phyloP scores from a whole-genome alignment of 768 basidiomycete genomes.

The Suillus cothurnatus region DNA sequence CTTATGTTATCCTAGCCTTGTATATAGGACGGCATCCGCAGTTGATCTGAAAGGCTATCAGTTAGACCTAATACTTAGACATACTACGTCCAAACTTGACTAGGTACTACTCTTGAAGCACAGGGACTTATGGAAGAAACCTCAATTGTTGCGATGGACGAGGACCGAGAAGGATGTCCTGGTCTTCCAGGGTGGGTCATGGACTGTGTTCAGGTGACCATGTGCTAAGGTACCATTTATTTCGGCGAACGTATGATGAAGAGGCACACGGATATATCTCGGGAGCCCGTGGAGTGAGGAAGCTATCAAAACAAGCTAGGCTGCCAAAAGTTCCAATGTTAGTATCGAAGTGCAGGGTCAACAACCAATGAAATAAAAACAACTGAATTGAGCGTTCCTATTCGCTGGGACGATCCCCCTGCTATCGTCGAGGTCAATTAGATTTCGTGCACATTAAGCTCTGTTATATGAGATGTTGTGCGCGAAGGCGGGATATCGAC shows the following conservation, averaged over 20 bases:
- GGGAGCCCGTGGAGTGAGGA: neutral
- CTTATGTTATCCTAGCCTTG: neutral
- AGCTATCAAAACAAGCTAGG: neutral
- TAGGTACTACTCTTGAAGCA: neutral
- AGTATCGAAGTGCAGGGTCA: neutral
- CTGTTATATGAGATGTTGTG: neutral
- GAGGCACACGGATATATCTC: neutral
- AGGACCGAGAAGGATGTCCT: neutral
- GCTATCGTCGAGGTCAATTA: neutral
- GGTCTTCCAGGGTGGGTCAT: neutral
- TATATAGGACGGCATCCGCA: neutral
- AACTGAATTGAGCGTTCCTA: neutral
- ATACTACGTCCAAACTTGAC: neutral
- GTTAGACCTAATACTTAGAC: neutral
- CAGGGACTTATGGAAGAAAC: neutral
- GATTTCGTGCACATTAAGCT: neutral
- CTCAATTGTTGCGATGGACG: neutral
- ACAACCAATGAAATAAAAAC: neutral
- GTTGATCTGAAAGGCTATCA: neutral
- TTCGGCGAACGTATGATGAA: neutral
- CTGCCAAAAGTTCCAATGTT: neutral
- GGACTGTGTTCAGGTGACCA: neutral
- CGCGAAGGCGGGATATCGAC: neutral
- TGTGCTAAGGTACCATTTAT: neutral
- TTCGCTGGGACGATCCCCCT: neutral